A percentile compares a stretch with the other conserved stretches of the same genome.
These are phyloP conservation scores for Zygoascus flipseniorum DNA, from an alignment of 805 yeast species.

Conservation along the genomic window DNA sequence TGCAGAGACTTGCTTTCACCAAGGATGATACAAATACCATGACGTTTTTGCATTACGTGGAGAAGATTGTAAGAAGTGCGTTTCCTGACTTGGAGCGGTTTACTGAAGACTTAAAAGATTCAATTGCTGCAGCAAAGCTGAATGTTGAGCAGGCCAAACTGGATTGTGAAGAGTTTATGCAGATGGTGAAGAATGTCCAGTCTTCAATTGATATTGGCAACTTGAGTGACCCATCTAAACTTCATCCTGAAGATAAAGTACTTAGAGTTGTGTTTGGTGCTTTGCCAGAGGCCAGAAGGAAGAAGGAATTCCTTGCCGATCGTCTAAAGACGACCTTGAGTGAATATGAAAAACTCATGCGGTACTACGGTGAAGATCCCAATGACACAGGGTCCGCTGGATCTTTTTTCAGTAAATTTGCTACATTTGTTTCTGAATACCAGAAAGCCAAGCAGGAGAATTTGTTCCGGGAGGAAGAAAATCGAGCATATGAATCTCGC, in stretches of 20 bases:
- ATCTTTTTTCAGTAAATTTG: slow-evolving; percentile 68
- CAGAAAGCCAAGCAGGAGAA: slow-evolving; percentile 76
- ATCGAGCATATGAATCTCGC: slow-evolving; percentile 64
- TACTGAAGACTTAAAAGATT: slow-evolving; percentile 59
- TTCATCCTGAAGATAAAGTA: slow-evolving; percentile 81
- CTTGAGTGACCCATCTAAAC: slow-evolving; percentile 62
- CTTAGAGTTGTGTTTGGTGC: slow-evolving; percentile 52
- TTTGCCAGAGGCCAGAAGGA: slow-evolving; percentile 66
- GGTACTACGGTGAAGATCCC: slow-evolving; percentile 84
- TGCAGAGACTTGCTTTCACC: slow-evolving; percentile 81
- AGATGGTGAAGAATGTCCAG: slow-evolving; percentile 58
- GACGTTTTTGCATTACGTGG: slow-evolving; percentile 90
- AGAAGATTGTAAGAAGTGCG: slow-evolving; percentile 71
- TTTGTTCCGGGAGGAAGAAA: slow-evolving; percentile 72
- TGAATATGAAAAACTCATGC: slow-evolving; percentile 66
- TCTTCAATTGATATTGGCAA: slow-evolving; percentile 75
- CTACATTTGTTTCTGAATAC: slow-evolving; percentile 71
- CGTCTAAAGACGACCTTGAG: slow-evolving; percentile 54
- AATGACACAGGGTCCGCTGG: slow-evolving; percentile 57
- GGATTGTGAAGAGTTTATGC: slow-evolving; percentile 60
- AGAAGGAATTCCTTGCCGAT: slow-evolving; percentile 54
- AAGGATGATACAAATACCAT: slow-evolving; percentile 81
- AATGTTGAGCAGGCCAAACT: slow-evolving; percentile 72
- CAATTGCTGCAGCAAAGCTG: slow-evolving; percentile 55
- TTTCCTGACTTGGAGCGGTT: slow-evolving; percentile 74